These are phyloP conservation scores for Ustilaginoidea virens DNA, from an alignment of 2,329 filamentous ascomycete species.

Conservation along the genomic window DNA sequence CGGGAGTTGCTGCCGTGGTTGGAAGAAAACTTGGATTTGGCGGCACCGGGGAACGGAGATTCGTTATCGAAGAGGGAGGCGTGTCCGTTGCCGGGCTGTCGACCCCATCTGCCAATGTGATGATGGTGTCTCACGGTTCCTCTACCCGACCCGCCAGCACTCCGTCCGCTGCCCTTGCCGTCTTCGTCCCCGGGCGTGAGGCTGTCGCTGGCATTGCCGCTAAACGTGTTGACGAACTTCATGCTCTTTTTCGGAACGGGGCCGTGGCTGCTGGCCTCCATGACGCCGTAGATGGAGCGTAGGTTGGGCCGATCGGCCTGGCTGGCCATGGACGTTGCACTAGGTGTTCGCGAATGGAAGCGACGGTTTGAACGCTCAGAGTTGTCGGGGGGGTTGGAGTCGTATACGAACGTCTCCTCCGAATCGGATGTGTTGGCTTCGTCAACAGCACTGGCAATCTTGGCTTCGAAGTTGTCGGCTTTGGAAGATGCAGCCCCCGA, in stretches of 20 bases:
- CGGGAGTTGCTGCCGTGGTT: conserved; percentile 34
- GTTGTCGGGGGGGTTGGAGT: conserved; percentile 75
- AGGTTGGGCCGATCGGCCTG: conserved; percentile 45
- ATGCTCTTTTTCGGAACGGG: conserved; percentile 63
- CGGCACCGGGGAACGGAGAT: conserved; percentile 58
- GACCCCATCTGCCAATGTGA: conserved; percentile 56
- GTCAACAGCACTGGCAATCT: conserved; percentile 89
- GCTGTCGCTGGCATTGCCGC: conserved; percentile 37
- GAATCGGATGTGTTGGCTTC: conserved; percentile 94
- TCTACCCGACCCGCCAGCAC: conserved; percentile 44
- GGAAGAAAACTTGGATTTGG: conserved; percentile 38
- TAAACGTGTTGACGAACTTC: conserved; percentile 83
- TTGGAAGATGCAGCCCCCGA: conserved; percentile 73
- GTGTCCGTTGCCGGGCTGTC: conserved; percentile 51
- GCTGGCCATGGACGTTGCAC: conserved; percentile 70
- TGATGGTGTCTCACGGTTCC: conserved; percentile 65
- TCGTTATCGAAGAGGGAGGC: conserved; percentile 62
- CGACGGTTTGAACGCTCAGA: conserved; percentile 46
- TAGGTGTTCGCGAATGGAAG: conserved; percentile 88
- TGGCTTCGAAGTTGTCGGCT: conserved; percentile 95
- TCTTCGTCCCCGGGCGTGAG: conserved; percentile 47
- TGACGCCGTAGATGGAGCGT: conserved; percentile 50
- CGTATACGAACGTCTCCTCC: conserved; percentile 97
- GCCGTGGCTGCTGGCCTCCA: conserved; percentile 38
- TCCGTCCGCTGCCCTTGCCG: conserved; percentile 46